Conservation (phyloP, 768 basidiomycete genomes). For the Lactifluus hygrophoroides region DNA sequence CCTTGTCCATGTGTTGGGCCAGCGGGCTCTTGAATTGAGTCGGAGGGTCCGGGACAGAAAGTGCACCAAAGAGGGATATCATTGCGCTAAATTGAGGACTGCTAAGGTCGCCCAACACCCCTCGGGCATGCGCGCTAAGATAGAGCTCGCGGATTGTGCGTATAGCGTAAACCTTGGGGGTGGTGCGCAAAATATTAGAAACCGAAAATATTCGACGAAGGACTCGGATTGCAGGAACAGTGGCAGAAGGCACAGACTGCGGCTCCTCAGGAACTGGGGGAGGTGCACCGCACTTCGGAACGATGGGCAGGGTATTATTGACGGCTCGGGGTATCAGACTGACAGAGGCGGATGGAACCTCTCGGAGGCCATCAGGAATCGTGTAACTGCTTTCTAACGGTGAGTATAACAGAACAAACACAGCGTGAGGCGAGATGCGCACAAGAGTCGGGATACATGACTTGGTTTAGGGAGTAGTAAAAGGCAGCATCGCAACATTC, state of each 20-base stretch:
- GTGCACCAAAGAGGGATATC: constrained; percentile 16
- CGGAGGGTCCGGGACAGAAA: constrained; percentile 8
- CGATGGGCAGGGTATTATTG: background rate
- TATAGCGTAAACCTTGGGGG: constrained; percentile 2
- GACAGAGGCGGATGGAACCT: background rate
- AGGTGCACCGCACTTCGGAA: background rate
- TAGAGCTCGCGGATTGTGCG: constrained; percentile 13
- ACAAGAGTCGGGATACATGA: constrained; percentile 27
- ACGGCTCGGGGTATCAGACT: background rate
- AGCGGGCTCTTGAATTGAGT: constrained; percentile 18
- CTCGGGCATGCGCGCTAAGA: background rate
- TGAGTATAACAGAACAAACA: background rate
- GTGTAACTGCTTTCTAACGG: background rate
- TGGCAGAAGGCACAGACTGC: background rate
- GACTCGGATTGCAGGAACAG: constrained; percentile 11
- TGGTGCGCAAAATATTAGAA: background rate
- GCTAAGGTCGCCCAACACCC: constrained; percentile 10
- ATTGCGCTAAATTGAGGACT: constrained; percentile 14
- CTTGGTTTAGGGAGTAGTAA: constrained; percentile 30
- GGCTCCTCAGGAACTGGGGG: background rate
- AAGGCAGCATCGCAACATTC: constrained; percentile 73
- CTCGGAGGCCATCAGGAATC: background rate
- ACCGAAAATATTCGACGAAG: constrained; percentile 17
- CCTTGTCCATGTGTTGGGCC: constrained; percentile 24
- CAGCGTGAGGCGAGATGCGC: background rate